Evolutionary conservation across 1,139 yeast genomes (phyloP), one percentile per base, ranked within the genome.

Genomic region (Pichia cactophila): DNA sequence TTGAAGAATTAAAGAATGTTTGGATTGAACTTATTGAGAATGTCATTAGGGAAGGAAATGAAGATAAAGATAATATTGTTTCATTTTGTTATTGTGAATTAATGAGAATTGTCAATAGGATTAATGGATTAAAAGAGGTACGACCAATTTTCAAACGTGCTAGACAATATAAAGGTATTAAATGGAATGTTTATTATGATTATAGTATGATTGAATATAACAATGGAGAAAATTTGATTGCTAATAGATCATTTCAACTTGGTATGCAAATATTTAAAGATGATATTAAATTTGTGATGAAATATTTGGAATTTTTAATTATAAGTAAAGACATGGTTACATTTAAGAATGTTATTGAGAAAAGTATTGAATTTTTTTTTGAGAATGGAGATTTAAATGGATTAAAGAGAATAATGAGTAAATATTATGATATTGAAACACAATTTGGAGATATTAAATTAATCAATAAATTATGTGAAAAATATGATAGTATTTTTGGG

Each of bases 151-250:
- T 84, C 61, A 75, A 85, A 49, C 76, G 73, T 54, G 81, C 81
- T 39, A 68, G 79, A 50, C 75, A 77, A 57, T 74, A 75, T 56
- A 71, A 72, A 33, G 67, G 70, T 11, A 68, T 86, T 43, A 84
- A 95, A 0, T 80, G 81, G 69, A 88, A 86, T 56, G 76, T 92
- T 33, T 92, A 77, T 64, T 82, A 83, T 29, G 94, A 87, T 48
- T 84, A 87, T 58, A 95, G 97, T 0, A 73, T 81, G 62, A 74
- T 90, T 72, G 98, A 92, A 63, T 82, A 80, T 59, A 82, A 81
- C 59, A 77, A 76, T 51, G 75, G 62, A 43, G 78, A 84, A 55
- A 72, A 76, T 46, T 83, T 80, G 48, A 81, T 86, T 41, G 92
- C 97, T 0, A 71, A 78, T 48, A 83, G 83, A 61, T 83, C 90